These are phyloP conservation scores for Yarrowia sp. DNA, from an alignment of 805 yeast species.

Conservation along the genomic window DNA sequence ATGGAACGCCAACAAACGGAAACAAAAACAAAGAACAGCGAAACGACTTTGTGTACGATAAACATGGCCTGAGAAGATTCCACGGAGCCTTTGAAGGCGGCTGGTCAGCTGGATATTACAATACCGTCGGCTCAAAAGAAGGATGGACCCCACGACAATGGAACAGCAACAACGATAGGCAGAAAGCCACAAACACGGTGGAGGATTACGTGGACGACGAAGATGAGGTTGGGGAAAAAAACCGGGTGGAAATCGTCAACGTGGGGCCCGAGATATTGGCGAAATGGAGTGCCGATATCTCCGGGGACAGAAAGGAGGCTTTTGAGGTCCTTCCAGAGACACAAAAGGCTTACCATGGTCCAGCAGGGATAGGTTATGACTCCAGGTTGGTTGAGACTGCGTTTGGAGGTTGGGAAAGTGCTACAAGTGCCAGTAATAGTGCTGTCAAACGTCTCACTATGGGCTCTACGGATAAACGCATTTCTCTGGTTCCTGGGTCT, in stretches of 20 bases:
- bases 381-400: neutral
- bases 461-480: neutral
- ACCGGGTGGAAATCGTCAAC: neutral
- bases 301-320: neutral
- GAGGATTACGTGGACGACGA: conserved; percentile 40
- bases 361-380: neutral
- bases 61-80: conserved; percentile 27
- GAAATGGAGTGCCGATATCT: neutral
- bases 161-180: conserved; percentile 30
- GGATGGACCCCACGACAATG: conserved; percentile 37
- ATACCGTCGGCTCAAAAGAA: conserved; percentile 39
- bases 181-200: conserved; percentile 27
- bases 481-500: neutral
- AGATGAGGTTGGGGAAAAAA: conserved; percentile 30
- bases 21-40: neutral
- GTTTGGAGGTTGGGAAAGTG: neutral
- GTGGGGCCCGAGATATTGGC: neutral
- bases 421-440: neutral
- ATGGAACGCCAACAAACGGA: conserved; percentile 5
- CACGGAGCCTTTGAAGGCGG: conserved; percentile 42
- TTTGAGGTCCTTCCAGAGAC: conserved; percentile 3
- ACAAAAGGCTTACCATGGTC: neutral
- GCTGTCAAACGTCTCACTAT: neutral
- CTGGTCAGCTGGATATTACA: conserved; percentile 39
- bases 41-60: conserved; percentile 21